Base-by-base conservation (phyloP, 371 early-diverging fungal genomes). In the Syncephalastrum contaminatum region DNA sequence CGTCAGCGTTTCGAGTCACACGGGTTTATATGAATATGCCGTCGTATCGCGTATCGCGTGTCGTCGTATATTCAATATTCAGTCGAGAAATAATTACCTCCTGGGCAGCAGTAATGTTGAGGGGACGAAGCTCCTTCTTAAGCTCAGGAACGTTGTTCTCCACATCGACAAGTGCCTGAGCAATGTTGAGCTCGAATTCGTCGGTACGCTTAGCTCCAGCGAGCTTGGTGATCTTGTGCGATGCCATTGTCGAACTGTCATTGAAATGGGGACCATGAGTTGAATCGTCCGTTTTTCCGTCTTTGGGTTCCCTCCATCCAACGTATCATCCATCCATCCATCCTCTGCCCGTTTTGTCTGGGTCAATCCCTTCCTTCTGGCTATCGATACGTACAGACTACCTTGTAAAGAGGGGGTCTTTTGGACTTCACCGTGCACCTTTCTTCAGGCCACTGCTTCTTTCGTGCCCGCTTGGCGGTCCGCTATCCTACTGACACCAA, bases 111-210 rank as follows among this genome's bases (percentile, higher is more conserved):
- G 84, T 73, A 82, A 97, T 87, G 73, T 93, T 91, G 66, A 97
- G 88, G 56, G 90, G 87, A 62, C 92, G 84, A 62, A 96, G 86
- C 58, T 96, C 96, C 77, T 88, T 89, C 89, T 92, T 94, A 72
- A 96, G 85, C 72, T 96, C 96, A 56, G 90, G 79, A 64, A 89
- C 88, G 82, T 86, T 90, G 69, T 87, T 83, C 85, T 97, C 94
- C 62, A 96, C 83, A 73, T 96, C 96, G 78, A 87, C 80, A 69
- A 96, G 85, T 69, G 94, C 89, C 80, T 95, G 93, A 73, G 95
- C 97, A 69, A 96, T 89, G 72, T 86, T 81, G 69, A 92, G 84
- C 81, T 95, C 95, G 66, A 93, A 84, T 78, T 90, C 93, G 66
- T 90, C 87, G 64, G 89, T 86, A 66, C 86, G 79, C 55, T 76